A percentile compares a stretch with the other conserved stretches of the same genome.
These are phyloP conservation scores for Russula griseocarnosa DNA, from an alignment of 768 basidiomycete genomes.

Conservation along the genomic window DNA sequence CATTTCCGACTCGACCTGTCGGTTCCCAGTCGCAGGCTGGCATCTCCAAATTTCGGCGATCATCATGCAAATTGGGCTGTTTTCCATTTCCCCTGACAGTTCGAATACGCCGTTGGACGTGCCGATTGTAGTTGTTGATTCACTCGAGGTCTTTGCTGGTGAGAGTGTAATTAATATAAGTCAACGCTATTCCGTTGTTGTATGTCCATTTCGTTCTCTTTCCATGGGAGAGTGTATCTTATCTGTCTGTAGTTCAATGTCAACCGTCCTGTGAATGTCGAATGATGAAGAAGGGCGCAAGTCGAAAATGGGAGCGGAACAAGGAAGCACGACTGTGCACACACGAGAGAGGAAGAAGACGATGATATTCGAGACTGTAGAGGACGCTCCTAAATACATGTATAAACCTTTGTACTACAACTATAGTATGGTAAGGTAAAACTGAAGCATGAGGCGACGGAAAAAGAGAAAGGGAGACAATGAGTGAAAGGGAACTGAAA, in stretches of 20 bases:
- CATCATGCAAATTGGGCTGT: background rate
- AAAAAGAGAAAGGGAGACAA: no score
- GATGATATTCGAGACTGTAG: no score
- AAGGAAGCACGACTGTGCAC: no score
- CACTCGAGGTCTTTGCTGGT: constrained; percentile 29
- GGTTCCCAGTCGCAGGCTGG: background rate
- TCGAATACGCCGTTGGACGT: background rate
- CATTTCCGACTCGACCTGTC: no score
- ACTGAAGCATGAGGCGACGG: no score
- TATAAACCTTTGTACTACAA: no score
- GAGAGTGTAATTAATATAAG: background rate
- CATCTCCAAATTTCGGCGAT: background rate
- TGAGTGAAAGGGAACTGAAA: no score
- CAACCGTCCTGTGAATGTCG: constrained; percentile 29
- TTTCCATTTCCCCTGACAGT: background rate
- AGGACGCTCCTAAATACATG: no score
- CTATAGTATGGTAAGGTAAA: no score
- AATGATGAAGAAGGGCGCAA: no score
- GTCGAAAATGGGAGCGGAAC: no score
- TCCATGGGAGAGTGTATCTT: background rate
- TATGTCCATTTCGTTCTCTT: constrained; percentile 8
- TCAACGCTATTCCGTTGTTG: constrained; percentile 34
- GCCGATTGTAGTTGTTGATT: constrained; percentile 23
- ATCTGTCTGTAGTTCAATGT: constrained; percentile 20
- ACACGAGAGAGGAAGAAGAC: no score